These are phyloP conservation scores for Scenedesmus sp. DNA, from an alignment of 163 green algal species.

Conservation along the genomic window DNA sequence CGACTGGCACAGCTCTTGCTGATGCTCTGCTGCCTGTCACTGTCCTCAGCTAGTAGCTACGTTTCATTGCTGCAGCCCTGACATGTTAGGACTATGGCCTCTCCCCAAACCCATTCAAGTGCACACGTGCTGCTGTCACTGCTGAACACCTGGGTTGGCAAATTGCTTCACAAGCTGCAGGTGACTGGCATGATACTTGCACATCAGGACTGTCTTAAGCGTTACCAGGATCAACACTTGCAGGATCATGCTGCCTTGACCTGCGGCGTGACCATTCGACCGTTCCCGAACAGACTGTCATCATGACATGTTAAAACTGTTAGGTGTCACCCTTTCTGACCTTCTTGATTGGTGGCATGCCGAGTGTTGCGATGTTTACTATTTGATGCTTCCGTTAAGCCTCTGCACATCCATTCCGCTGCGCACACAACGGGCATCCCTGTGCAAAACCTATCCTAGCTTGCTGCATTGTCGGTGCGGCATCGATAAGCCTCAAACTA, in stretches of 20 bases:
- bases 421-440: background rate
- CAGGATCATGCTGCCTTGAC: background rate
- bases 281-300: background rate
- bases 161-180: background rate
- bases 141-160: too few relatives aligned
- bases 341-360: background rate
- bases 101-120: too few relatives aligned
- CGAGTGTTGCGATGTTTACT: background rate
- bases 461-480: background rate
- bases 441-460: conserved; percentile 10
- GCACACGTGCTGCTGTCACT: too few relatives aligned
- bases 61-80: too few relatives aligned
- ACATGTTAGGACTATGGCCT: too few relatives aligned
- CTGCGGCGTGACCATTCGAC: background rate
- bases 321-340: background rate
- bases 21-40: background rate
- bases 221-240: background rate
- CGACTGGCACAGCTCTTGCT: background rate
- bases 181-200: background rate
- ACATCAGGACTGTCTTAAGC: background rate
- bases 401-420: background rate
- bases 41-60: background rate
- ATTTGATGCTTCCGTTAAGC: background rate
- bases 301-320: conserved; percentile 4
- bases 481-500: background rate